Evolutionary conservation across 1,284 basidiomycete genomes (phyloP).

Genomic region (Fomitiporia mediterranea): DNA sequence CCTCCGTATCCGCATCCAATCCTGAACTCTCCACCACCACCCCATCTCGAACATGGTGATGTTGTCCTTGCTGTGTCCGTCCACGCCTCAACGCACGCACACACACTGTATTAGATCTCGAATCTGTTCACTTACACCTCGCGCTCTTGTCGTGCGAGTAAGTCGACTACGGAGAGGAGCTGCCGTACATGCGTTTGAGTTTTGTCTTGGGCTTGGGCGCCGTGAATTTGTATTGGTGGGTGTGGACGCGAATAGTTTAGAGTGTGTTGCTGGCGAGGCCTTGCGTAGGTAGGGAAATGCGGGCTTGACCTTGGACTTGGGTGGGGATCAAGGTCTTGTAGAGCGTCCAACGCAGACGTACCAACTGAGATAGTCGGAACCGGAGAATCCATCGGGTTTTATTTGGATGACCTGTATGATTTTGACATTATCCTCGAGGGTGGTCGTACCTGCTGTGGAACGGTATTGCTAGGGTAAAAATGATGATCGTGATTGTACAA

Average conservation of each 20-base stretch:
- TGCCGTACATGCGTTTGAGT: neutral
- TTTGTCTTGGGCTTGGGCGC: neutral
- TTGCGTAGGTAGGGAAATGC: neutral
- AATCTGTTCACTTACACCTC: neutral
- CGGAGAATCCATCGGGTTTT: neutral
- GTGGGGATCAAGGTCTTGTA: neutral
- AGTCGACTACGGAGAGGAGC: neutral
- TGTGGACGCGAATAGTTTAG: neutral
- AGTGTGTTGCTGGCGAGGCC: too few species aligned
- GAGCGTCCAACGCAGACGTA: neutral
- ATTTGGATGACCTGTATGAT: neutral
- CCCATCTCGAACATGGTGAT: too few species aligned
- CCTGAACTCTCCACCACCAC: neutral
- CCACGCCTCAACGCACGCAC: neutral
- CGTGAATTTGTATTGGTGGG: neutral
- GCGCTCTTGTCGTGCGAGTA: neutral
- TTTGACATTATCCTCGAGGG: neutral
- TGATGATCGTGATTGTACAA: neutral
- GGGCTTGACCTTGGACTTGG: neutral
- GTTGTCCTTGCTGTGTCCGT: too few species aligned
- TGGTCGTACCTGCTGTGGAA: too few species aligned
- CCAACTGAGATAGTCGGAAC: slow-evolving; percentile 6
- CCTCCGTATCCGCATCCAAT: neutral
- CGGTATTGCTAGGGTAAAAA: too few species aligned
- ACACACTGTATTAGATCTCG: neutral